These are phyloP conservation scores for Psilocybe mexicana DNA, from an alignment of 1,284 basidiomycete genomes.

Conservation along the genomic window DNA sequence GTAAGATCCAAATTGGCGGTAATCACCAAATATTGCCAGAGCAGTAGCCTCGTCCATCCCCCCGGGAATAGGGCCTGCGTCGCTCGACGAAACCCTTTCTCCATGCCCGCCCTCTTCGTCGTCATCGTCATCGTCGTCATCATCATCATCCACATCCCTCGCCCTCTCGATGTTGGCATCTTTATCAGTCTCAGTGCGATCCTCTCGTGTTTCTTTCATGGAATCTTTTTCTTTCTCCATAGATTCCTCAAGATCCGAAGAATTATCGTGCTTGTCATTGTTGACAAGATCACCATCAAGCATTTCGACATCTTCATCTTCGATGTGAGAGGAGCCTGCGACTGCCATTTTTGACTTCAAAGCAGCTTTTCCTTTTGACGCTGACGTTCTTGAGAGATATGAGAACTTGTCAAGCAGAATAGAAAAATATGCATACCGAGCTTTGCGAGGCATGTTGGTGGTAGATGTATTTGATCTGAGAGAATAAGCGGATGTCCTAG, in stretches of 20 bases:
- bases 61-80: slow-evolving; percentile 48
- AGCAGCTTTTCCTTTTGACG: slow-evolving; percentile 62
- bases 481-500: slow-evolving; percentile 59
- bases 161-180: slow-evolving; percentile 12
- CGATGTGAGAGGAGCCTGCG: slow-evolving; percentile 59
- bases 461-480: slow-evolving; percentile 60
- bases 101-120: slow-evolving; percentile 50
- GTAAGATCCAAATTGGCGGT: slow-evolving; percentile 84
- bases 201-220: slow-evolving; percentile 27
- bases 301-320: slow-evolving; percentile 77
- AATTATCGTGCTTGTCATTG: slow-evolving; percentile 48
- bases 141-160: slow-evolving; percentile 16
- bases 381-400: slow-evolving; percentile 37
- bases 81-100: slow-evolving; percentile 46
- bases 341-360: slow-evolving; percentile 62
- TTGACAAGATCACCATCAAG: slow-evolving; percentile 61
- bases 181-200: slow-evolving; percentile 6
- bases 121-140: slow-evolving; percentile 49
- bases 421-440: slow-evolving; percentile 45
- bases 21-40: slow-evolving; percentile 83
- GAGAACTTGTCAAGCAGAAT: slow-evolving; percentile 15
- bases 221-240: slow-evolving; percentile 26
- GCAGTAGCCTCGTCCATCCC: slow-evolving; percentile 75
- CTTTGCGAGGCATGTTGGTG: slow-evolving; percentile 71
- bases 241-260: slow-evolving; percentile 32